Percentiles rank a stretch among this genome's conserved stretches.
phyloP scores from a whole-genome alignment of 805 yeast species.

The Hanseniaspora meyeri region DNA sequence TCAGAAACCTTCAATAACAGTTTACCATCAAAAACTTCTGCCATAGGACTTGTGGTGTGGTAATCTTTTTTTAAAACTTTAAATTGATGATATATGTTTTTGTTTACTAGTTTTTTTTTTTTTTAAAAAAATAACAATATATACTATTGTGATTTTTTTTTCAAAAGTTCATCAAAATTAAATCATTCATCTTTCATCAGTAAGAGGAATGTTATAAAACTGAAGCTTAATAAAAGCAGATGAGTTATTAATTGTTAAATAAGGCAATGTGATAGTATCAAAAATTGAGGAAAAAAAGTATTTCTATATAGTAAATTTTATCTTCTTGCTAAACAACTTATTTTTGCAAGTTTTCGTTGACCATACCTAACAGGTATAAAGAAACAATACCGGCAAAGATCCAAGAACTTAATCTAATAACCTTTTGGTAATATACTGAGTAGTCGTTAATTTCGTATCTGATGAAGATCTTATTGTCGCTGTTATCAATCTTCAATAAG shows the following conservation, averaged over 20 bases:
- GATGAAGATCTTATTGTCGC: conserved; percentile 9
- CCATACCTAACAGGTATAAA: conserved; percentile 3
- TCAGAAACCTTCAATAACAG: background rate
- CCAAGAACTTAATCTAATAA: conserved; percentile 9
- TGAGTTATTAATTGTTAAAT: too few relatives aligned
- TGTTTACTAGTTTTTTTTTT: background rate
- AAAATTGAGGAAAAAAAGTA: too few relatives aligned
- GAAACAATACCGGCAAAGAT: conserved; percentile 3
- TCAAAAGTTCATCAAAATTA: background rate
- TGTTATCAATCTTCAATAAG: conserved; percentile 1
- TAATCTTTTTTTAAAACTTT: background rate
- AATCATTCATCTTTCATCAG: background rate
- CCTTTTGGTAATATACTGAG: conserved; percentile 9
- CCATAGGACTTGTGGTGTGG: background rate
- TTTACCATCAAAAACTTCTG: background rate
- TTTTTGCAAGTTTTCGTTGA: conserved; percentile 7
- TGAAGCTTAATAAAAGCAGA: too few relatives aligned
- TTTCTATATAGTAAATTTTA: background rate
- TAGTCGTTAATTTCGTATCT: conserved; percentile 6
- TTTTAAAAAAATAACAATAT: too few relatives aligned
- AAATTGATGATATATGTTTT: background rate
- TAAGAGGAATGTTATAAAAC: too few relatives aligned
- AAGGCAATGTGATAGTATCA: too few relatives aligned
- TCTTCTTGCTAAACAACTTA: background rate
- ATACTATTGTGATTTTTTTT: too few relatives aligned